phyloP scores from a whole-genome alignment of 2,329 filamentous ascomycete species.

The Alternaria panax region DNA sequence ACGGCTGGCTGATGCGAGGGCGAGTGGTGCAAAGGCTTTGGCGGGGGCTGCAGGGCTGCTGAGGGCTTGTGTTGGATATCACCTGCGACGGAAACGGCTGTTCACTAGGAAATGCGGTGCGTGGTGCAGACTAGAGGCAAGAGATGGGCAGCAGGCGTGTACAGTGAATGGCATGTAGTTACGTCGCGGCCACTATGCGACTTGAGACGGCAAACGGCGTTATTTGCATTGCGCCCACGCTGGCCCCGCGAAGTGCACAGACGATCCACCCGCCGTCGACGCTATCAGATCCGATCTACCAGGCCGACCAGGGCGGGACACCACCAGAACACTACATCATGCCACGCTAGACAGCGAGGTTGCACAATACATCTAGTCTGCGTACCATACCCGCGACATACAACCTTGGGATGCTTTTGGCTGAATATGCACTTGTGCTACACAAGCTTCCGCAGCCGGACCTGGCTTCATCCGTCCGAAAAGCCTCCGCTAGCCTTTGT shows the following conservation, averaged over 20 bases:
- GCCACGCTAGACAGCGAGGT: constrained; percentile 3
- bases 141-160: background rate
- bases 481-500: constrained; percentile 15
- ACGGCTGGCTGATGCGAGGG: constrained; percentile 14
- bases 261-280: constrained; percentile 19
- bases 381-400: background rate
- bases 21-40: constrained; percentile 23
- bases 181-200: constrained; percentile 16
- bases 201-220: constrained; percentile 22
- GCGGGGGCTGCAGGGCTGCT: constrained; percentile 17
- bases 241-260: constrained; percentile 31
- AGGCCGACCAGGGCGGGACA: constrained; percentile 7
- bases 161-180: constrained; percentile 14
- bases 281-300: constrained; percentile 20
- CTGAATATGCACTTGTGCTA: background rate
- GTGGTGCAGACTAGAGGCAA: constrained; percentile 4
- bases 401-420: background rate
- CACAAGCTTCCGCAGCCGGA: constrained; percentile 3
- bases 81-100: constrained; percentile 17
- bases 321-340: constrained; percentile 5
- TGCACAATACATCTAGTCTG: constrained; percentile 2
- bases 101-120: constrained; percentile 11
- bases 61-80: constrained; percentile 14
- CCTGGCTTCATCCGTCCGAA: constrained; percentile 10
- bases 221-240: constrained; percentile 27